Conservation (phyloP, 306 rosid genomes). For the Acmispon strigosus region DNA sequence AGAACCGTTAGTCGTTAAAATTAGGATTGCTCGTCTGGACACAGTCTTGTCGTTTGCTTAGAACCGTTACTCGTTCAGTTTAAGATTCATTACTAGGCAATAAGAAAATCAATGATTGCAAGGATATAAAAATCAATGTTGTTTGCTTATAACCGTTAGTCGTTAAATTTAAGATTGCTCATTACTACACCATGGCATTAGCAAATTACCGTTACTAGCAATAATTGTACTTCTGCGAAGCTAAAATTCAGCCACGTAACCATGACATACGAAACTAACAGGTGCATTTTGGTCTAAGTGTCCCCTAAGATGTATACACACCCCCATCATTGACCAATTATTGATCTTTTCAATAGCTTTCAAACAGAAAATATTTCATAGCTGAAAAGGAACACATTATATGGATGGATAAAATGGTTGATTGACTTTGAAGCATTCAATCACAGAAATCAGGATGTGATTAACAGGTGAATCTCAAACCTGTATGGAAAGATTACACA, state of each 20-base stretch:
- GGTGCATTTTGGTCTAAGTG: neutral
- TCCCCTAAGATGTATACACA: neutral
- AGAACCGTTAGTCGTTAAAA: neutral
- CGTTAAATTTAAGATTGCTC: neutral
- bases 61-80: neutral
- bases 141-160: neutral
- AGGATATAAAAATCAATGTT: neutral
- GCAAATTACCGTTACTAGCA: neutral
- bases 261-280: neutral
- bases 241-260: neutral
- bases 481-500: neutral
- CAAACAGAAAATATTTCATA: neutral
- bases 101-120: conserved; percentile 14
- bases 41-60: neutral
- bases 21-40: neutral
- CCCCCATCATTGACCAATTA: neutral
- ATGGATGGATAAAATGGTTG: neutral
- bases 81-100: neutral
- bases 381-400: conserved; percentile 1
- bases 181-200: neutral
- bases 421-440: neutral
- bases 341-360: neutral
- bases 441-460: conserved; percentile 6
- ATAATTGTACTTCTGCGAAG: neutral
- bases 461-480: neutral